Percentiles rank a stretch among this genome's conserved stretches.
These are phyloP conservation scores for Coelastrella sp. DNA, from an alignment of 139 green algal species.

Conservation along the genomic window DNA sequence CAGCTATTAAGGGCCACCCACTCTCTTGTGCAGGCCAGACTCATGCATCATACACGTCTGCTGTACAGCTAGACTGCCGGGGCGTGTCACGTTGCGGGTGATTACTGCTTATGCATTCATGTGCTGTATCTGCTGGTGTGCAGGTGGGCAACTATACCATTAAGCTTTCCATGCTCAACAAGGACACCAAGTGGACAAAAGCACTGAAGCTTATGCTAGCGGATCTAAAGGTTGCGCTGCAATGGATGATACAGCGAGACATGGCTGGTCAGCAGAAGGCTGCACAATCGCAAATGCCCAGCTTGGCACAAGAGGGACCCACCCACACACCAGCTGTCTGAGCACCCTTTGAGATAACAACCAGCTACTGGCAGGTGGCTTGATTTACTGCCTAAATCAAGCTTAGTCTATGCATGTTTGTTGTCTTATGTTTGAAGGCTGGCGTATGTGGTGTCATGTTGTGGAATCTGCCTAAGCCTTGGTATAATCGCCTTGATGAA, in stretches of 20 bases:
- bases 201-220: conserved; percentile 94
- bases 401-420: too few species aligned
- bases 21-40: too few species aligned
- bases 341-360: too few species aligned
- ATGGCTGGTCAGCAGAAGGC: not conserved
- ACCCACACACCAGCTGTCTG: conserved; percentile 3
- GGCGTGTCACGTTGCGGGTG: too few species aligned
- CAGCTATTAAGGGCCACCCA: too few species aligned
- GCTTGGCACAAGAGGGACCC: conserved; percentile 49
- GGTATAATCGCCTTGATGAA: too few species aligned
- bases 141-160: conserved; percentile 87
- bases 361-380: not conserved
- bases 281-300: conserved; percentile 42
- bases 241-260: conserved; percentile 58
- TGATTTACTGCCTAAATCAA: too few species aligned
- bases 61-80: too few species aligned
- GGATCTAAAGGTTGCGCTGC: conserved; percentile 72
- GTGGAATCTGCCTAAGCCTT: too few species aligned
- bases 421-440: too few species aligned
- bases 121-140: not conserved
- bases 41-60: too few species aligned
- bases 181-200: conserved; percentile 92
- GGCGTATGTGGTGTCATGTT: too few species aligned
- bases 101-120: not conserved
- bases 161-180: conserved; percentile 83